These are phyloP conservation scores for Oryza glumipatula DNA, from an alignment of 176 grass and related monocot species.

Conservation along the genomic window DNA sequence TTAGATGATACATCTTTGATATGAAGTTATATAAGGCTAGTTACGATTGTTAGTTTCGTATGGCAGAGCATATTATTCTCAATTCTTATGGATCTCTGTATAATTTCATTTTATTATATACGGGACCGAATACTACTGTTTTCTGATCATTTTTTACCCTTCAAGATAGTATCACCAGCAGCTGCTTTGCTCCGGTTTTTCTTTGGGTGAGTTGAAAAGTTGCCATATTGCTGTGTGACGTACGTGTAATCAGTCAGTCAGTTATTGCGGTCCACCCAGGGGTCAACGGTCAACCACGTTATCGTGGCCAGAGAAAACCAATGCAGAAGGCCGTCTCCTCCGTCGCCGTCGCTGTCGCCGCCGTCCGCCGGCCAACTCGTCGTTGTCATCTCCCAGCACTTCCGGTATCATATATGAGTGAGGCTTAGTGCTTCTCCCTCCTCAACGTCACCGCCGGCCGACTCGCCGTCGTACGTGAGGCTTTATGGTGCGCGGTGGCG, in stretches of 20 bases:
- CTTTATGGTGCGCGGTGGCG: not conserved
- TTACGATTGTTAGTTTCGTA: conserved; percentile 7
- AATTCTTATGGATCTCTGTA: conserved; percentile 23
- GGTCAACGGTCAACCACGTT: not conserved
- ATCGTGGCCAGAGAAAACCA: not conserved
- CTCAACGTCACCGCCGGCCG: no score
- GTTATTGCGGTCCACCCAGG: not conserved
- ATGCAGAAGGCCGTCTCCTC: no score
- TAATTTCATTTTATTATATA: conserved; percentile 25
- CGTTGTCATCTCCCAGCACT: no score
- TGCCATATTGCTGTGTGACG: no score
- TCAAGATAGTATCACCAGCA: not conserved
- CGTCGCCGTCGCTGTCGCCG: no score
- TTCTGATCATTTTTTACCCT: not conserved
- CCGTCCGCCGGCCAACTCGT: no score
- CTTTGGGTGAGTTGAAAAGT: not conserved
- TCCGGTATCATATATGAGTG: no score
- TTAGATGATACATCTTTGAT: not conserved
- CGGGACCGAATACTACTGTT: not conserved
- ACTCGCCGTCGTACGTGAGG: not conserved
- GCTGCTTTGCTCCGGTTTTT: not conserved
- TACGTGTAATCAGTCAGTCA: not conserved
- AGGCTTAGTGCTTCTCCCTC: not conserved
- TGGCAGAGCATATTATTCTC: conserved; percentile 25
- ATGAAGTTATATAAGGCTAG: conserved; percentile 12